Evolutionary conservation across 768 basidiomycete genomes (phyloP).

Genomic region (Lyophyllum semitale): DNA sequence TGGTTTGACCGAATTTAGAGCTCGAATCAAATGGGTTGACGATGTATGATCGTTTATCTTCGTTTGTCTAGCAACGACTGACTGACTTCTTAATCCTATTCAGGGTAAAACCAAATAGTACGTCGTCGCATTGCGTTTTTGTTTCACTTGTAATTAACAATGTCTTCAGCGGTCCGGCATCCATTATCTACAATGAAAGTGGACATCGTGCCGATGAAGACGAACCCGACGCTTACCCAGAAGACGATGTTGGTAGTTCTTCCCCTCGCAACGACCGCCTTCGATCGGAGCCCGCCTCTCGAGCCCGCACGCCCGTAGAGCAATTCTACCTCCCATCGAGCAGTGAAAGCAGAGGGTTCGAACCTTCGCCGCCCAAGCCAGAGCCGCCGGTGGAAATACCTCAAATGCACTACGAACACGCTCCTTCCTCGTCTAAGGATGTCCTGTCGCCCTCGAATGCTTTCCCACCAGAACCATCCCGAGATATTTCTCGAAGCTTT

Average conservation of each 20-base stretch:
- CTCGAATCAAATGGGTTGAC: conserved; percentile 81
- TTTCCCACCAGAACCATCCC: conserved; percentile 14
- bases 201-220: conserved; percentile 76
- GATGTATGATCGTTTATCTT: conserved; percentile 53
- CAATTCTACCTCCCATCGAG: conserved; percentile 18
- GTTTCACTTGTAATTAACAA: conserved; percentile 1
- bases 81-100: neutral
- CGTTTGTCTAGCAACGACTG: neutral
- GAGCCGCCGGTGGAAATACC: conserved; percentile 7
- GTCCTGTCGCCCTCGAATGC: conserved; percentile 13
- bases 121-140: conserved; percentile 24
- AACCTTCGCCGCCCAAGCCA: conserved; percentile 8
- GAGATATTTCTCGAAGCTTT: conserved; percentile 18
- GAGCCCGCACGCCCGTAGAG: conserved; percentile 48
- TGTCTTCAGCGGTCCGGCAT: conserved; percentile 66
- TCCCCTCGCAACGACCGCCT: conserved; percentile 42
- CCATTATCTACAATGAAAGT: conserved; percentile 81
- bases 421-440: conserved; percentile 14
- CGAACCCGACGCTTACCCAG: conserved; percentile 63
- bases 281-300: conserved; percentile 51
- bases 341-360: conserved; percentile 25
- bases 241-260: conserved; percentile 52
- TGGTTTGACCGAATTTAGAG: conserved; percentile 79
- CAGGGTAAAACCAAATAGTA: conserved; percentile 77
- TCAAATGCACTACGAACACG: conserved; percentile 7